These are phyloP conservation scores for Phellopilus nigrolimitatus DNA, from an alignment of 1,284 basidiomycete genomes.

Conservation along the genomic window DNA sequence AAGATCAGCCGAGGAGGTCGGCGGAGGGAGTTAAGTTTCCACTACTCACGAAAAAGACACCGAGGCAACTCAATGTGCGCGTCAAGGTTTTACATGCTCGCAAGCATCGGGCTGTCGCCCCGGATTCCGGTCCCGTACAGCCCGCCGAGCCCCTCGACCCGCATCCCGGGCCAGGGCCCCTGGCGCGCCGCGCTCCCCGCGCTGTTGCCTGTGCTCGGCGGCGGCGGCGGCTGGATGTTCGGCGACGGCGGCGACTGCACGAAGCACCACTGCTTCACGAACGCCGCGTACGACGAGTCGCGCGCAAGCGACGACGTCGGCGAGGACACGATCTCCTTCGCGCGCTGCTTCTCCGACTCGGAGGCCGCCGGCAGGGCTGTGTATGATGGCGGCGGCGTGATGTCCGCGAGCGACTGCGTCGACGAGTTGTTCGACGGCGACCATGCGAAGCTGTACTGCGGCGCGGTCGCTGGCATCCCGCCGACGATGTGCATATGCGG, in stretches of 20 bases:
- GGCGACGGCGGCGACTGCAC: constrained; percentile 19
- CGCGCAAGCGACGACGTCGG: constrained; percentile 12
- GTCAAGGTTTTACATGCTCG: constrained; percentile 13
- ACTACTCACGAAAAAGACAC: neutral
- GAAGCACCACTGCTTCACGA: constrained; percentile 23
- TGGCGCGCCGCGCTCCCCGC: constrained; percentile 4
- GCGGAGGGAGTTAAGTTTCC: too few relatives aligned
- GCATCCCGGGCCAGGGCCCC: constrained; percentile 15
- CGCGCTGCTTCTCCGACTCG: constrained; percentile 14
- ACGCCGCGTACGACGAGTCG: constrained; percentile 20
- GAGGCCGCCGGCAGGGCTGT: constrained; percentile 7
- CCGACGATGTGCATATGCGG: constrained; percentile 15
- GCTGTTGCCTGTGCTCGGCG: neutral
- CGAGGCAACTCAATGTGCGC: neutral
- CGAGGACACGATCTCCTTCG: constrained; percentile 14
- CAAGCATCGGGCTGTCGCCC: constrained; percentile 20
- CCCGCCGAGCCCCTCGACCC: constrained; percentile 10
- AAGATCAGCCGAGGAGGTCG: constrained; percentile 1
- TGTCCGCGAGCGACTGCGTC: constrained; percentile 10
- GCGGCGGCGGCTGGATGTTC: neutral
- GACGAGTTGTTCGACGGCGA: constrained; percentile 11
- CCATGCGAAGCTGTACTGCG: constrained; percentile 11
- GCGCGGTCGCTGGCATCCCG: constrained; percentile 19
- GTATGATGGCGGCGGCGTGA: constrained; percentile 16
- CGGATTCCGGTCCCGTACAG: constrained; percentile 17